Base-by-base conservation (phyloP, 768 basidiomycete genomes). In the Pisolithus tinctorius region DNA sequence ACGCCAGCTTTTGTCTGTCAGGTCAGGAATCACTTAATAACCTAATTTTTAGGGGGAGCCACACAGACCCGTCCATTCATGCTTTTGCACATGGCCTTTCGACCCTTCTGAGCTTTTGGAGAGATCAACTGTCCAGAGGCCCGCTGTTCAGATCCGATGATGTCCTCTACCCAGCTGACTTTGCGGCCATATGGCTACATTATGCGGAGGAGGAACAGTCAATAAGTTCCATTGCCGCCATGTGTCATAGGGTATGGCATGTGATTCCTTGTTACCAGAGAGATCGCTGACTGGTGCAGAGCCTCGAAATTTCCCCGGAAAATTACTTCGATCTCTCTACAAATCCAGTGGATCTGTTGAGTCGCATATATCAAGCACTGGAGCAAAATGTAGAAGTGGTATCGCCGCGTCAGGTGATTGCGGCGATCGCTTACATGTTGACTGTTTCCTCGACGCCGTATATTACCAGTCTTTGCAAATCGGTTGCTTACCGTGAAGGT, bases 11-110 rank as follows among this genome's bases (percentile, higher is more conserved):
- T 49, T 30, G 14, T 11, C n/a, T 45, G 37, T 20, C 46, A 4
- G 45, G 26, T 36, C 29, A 53, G 45, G 49, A 47, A 55, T 41
- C 25, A 56, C 20, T 6, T 17, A 48, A 4, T 34, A 25, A 34
- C 43, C 31, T 48, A 41, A 51, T 49, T 11, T 49, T 7, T 47
- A 83, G 79, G 56, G 74, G 70, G 52, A 65, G 71, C 8, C 70
- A 65, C 42, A 73, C 74, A 51, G 77, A 75, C 7, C 73, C 83
- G 6, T 80, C 80, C 8, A 69, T 81, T 14, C 80, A 86, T 60
- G 81, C 87, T 3, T 82, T 88, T 55, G 75, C 78, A 0, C 84
- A 89, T 61, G 73, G 80, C 0, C 68, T 88, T 4, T 80, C 83
- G 2, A 78, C 78, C 0, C 70, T 79, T 3, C 66, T 86, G 1